phyloP scores from a whole-genome alignment of 106 monocot species.

The Dendrobium catenatum region DNA sequence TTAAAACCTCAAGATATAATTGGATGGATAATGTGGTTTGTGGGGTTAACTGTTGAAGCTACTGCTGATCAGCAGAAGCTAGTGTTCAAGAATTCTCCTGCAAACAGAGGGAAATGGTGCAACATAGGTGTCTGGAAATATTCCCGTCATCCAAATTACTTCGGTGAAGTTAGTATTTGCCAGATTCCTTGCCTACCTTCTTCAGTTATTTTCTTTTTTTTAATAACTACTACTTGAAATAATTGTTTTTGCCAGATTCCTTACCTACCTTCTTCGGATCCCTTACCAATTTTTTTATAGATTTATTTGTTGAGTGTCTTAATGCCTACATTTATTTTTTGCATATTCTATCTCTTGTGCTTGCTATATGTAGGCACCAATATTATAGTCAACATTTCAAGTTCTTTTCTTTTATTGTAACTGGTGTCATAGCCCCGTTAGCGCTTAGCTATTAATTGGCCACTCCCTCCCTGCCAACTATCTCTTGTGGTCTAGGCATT shows the following conservation, averaged over 20 bases:
- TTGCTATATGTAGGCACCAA: no score
- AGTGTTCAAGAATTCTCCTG: constrained; percentile 64
- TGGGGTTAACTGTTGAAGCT: constrained; percentile 66
- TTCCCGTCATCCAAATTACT: constrained; percentile 98
- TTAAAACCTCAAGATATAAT: constrained; percentile 81
- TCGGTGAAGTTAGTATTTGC: constrained; percentile 74
- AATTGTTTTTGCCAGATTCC: background rate
- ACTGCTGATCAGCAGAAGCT: constrained; percentile 93
- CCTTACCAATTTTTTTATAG: no score
- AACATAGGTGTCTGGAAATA: constrained; percentile 88
- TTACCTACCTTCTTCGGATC: no score
- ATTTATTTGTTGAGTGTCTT: no score
- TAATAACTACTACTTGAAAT: background rate
- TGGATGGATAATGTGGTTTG: constrained; percentile 90
- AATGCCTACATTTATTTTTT: no score
- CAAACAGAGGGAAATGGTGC: constrained; percentile 84
- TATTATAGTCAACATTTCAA: no score
- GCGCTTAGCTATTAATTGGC: no score
- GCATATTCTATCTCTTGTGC: no score
- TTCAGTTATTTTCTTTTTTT: background rate
- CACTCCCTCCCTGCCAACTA: no score
- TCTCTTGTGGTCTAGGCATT: no score
- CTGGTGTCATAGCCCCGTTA: no score
- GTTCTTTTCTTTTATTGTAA: no score
- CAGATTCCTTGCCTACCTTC: background rate